A percentile compares a stretch with the other conserved stretches of the same genome.
These are phyloP conservation scores for Calonectria fujianensis DNA, from an alignment of 2,329 filamentous ascomycete genomes.

Conservation along the genomic window DNA sequence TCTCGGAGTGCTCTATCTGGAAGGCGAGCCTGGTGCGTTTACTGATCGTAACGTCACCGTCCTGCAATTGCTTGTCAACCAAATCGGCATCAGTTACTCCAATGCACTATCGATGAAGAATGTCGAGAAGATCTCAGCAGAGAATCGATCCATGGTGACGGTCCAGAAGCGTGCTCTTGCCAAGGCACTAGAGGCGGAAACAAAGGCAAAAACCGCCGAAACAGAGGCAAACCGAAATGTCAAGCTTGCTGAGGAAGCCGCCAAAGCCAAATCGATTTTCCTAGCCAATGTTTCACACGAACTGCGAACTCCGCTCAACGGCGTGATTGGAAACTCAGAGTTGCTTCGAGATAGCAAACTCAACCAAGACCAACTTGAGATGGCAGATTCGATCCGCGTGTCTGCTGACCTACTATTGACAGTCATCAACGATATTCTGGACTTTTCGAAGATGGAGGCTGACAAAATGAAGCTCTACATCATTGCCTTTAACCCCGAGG, in stretches of 20 bases:
- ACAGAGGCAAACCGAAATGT: conserved; percentile 86
- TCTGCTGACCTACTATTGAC: conserved; percentile 91
- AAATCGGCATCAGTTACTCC: conserved; percentile 83
- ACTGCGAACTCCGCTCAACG: conserved; percentile 87
- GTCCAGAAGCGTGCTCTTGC: conserved; percentile 84
- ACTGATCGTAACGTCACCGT: conserved; percentile 83
- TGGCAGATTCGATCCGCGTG: conserved; percentile 89
- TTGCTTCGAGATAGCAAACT: conserved; percentile 85
- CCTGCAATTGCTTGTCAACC: conserved; percentile 83
- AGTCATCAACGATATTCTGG: conserved; percentile 96
- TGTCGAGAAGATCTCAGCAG: conserved; percentile 85
- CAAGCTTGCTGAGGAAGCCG: conserved; percentile 87
- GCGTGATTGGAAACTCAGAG: conserved; percentile 92
- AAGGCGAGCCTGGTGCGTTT: conserved; percentile 84
- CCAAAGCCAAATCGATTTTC: conserved; percentile 89
- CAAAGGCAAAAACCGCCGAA: conserved; percentile 85
- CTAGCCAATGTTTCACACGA: conserved; percentile 88
- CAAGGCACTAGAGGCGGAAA: conserved; percentile 83
- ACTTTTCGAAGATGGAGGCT: conserved; percentile 95
- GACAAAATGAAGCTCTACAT: conserved; percentile 89
- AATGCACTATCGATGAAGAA: conserved; percentile 81
- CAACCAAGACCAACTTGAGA: conserved; percentile 86
- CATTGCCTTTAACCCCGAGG: conserved; percentile 80
- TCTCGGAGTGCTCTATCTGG: conserved; percentile 84
- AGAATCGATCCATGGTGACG: conserved; percentile 85